phyloP scores from a whole-genome alignment of 2,329 filamentous ascomycete species.

The Colletotrichum camelliae region DNA sequence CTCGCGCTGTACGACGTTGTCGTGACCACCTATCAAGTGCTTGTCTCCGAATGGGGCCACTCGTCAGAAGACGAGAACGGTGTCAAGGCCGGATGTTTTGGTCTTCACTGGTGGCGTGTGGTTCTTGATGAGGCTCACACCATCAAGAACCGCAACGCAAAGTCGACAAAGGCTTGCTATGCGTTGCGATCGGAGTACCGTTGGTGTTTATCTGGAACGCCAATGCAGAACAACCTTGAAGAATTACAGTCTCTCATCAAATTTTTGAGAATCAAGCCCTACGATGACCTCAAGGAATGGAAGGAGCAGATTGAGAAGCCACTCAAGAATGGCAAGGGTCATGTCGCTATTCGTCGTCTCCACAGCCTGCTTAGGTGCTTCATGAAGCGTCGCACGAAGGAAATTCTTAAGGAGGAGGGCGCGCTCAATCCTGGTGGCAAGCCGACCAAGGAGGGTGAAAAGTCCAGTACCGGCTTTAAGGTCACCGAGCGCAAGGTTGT shows the following conservation, averaged over 20 bases:
- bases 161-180: constrained; percentile 91
- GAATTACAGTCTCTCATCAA: constrained; percentile 93
- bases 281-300: constrained; percentile 85
- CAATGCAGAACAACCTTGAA: constrained; percentile 98
- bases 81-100: constrained; percentile 83
- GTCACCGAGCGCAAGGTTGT: constrained; percentile 92
- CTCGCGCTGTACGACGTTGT: constrained; percentile 91
- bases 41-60: constrained; percentile 86
- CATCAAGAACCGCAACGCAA: constrained; percentile 98
- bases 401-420: constrained; percentile 89
- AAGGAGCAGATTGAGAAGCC: constrained; percentile 89
- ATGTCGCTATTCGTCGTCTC: constrained; percentile 85
- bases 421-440: constrained; percentile 81
- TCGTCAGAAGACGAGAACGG: constrained; percentile 66
- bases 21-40: constrained; percentile 94
- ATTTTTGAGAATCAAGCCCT: constrained; percentile 91
- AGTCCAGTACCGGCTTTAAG: constrained; percentile 74
- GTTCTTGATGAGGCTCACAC: constrained; percentile 97
- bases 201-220: constrained; percentile 96
- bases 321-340: constrained; percentile 87
- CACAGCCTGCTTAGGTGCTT: constrained; percentile 88
- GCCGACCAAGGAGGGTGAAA: constrained; percentile 45
- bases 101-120: constrained; percentile 91
- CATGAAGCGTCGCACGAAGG: constrained; percentile 99
- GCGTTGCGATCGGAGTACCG: constrained; percentile 85